Percentiles rank a stretch among this genome's conserved stretches.
These are phyloP conservation scores for Candida coquimbonensis DNA, from an alignment of 805 yeast species.

Conservation along the genomic window DNA sequence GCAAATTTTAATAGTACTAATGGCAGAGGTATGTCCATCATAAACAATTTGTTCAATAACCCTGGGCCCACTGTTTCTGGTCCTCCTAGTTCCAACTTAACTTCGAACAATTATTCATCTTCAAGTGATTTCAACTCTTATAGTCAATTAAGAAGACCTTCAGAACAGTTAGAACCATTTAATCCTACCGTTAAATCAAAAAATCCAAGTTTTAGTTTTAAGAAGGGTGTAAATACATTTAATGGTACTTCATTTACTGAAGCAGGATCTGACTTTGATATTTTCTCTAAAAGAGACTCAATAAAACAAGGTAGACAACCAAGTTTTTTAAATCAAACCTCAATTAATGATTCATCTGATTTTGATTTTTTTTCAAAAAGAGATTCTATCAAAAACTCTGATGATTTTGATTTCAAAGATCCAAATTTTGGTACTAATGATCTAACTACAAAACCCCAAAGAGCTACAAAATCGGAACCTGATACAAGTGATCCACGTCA, in stretches of 20 bases:
- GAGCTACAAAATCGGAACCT: conserved; percentile 19
- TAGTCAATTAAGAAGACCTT: conserved; percentile 33
- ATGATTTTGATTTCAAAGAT: conserved; percentile 10
- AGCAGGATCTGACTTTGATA: conserved; percentile 18
- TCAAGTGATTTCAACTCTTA: conserved; percentile 20
- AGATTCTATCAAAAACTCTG: conserved; percentile 21
- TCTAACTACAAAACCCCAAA: conserved; percentile 1
- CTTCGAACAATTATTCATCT: conserved; percentile 7
- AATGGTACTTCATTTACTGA: conserved; percentile 13
- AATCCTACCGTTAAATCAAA: conserved; percentile 29
- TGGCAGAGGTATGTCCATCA: conserved; percentile 21
- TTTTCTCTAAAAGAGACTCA: conserved; percentile 22
- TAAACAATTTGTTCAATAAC: conserved; percentile 18
- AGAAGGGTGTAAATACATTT: conserved; percentile 10
- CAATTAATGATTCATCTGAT: conserved; percentile 19
- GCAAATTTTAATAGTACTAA: conserved; percentile 13
- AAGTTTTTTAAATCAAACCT: conserved; percentile 18
- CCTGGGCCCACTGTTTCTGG: neutral
- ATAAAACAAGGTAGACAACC: conserved; percentile 20
- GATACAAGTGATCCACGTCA: conserved; percentile 9
- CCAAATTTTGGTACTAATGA: conserved; percentile 3
- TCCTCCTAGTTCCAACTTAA: neutral
- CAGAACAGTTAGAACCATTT: conserved; percentile 45
- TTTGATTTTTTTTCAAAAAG: conserved; percentile 23
- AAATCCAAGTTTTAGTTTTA: conserved; percentile 19